Conservation (phyloP, 169 alveolate genomes). For the Eimeria acervulina region DNA sequence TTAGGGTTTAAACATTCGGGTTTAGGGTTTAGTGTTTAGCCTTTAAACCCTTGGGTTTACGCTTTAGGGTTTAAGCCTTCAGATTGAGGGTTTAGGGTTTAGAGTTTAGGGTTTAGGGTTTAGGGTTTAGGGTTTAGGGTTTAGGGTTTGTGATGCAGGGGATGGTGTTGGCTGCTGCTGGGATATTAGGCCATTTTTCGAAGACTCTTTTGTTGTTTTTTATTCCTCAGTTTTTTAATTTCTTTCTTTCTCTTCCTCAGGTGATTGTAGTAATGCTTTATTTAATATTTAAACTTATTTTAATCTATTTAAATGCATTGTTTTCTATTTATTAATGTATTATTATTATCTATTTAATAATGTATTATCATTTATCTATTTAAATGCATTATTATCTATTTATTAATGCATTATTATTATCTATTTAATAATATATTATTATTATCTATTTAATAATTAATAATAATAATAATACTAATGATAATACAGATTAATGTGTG, state of each 20-base stretch:
- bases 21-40: too few species aligned
- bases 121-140: not conserved
- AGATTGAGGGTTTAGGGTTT: too few species aligned
- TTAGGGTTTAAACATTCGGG: not conserved
- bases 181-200: constrained; percentile 96
- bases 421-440: too few species aligned
- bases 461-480: too few species aligned
- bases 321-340: not conserved
- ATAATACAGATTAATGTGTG: too few species aligned
- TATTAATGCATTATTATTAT: not conserved
- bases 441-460: too few species aligned
- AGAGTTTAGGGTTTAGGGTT: not conserved
- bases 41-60: too few species aligned
- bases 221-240: constrained; percentile 95
- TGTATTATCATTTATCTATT: not conserved
- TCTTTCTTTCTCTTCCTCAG: constrained; percentile 94
- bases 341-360: too few species aligned
- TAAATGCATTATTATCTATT: not conserved
- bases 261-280: not conserved
- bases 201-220: constrained; percentile 95
- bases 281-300: not conserved
- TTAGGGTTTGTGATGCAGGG: constrained; percentile 86
- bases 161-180: constrained; percentile 96
- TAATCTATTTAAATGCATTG: not conserved
- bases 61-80: too few species aligned